phyloP scores from a whole-genome alignment of 192 early-diverging fungal species.

The Backusella westeae region DNA sequence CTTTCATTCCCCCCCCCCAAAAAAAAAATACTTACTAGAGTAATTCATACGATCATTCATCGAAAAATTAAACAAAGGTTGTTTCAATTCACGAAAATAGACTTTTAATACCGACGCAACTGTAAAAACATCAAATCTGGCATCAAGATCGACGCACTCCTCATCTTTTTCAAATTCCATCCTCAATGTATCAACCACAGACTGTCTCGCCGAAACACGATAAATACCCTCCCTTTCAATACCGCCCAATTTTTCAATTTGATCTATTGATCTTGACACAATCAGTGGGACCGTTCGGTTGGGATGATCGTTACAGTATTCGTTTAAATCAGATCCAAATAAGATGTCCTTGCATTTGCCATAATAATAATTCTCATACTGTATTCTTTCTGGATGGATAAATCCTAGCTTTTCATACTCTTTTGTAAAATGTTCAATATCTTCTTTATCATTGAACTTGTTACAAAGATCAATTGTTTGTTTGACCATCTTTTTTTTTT shows the following conservation, averaged over 20 bases:
- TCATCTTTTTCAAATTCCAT: conserved; percentile 38
- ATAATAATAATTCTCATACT: conserved; percentile 8
- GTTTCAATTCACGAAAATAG: conserved; percentile 62
- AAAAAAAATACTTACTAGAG: conserved; percentile 32
- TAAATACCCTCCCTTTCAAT: conserved; percentile 40
- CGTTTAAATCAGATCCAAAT: conserved; percentile 31
- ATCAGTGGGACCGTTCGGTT: conserved; percentile 24
- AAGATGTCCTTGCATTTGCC: conserved; percentile 28
- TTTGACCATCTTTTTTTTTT: neutral
- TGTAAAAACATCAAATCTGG: conserved; percentile 51
- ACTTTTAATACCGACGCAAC: conserved; percentile 62
- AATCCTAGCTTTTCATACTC: conserved; percentile 24
- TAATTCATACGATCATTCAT: conserved; percentile 52
- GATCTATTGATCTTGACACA: conserved; percentile 30
- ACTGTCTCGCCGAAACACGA: conserved; percentile 36
- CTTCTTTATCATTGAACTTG: conserved; percentile 10
- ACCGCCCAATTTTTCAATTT: conserved; percentile 27
- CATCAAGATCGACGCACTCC: conserved; percentile 12
- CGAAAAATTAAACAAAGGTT: conserved; percentile 59
- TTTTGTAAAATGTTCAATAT: conserved; percentile 17
- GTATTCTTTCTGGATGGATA: neutral
- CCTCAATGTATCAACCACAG: conserved; percentile 24
- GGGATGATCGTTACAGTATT: conserved; percentile 23
- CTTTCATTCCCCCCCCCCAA: neutral
- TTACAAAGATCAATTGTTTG: conserved; percentile 11